phyloP scores from a whole-genome alignment of 208 protist species.

The Blechomonas ayalai region DNA sequence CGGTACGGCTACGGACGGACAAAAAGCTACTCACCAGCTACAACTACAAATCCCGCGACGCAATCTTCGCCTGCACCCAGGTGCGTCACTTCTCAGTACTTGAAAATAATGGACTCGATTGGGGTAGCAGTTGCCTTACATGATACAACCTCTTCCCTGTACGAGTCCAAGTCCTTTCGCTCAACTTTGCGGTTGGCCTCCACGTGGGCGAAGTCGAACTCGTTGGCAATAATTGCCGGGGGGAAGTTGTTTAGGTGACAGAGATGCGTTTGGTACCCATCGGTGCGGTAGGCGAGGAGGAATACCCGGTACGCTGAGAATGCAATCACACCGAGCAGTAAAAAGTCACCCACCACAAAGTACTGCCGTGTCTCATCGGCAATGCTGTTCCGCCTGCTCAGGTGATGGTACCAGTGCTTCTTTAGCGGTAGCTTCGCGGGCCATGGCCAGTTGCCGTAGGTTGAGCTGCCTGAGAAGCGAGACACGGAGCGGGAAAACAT shows the following conservation, averaged over 20 bases:
- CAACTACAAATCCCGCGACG: not conserved
- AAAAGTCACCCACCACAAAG: conserved; percentile 66
- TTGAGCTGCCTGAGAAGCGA: conserved; percentile 39
- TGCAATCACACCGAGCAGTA: conserved; percentile 45
- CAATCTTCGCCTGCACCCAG: too few relatives aligned
- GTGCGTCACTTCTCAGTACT: conserved; percentile 59
- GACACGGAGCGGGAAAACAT: conserved; percentile 35
- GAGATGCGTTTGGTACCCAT: conserved; percentile 74
- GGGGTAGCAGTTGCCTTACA: conserved; percentile 34
- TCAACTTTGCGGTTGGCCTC: conserved; percentile 61
- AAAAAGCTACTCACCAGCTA: conserved; percentile 1
- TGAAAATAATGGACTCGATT: conserved; percentile 75
- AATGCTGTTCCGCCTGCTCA: conserved; percentile 63
- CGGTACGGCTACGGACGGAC: not conserved
- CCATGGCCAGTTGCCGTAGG: conserved; percentile 85
- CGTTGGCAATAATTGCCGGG: conserved; percentile 83
- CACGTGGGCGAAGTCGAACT: conserved; percentile 71
- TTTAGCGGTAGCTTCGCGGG: conserved; percentile 73
- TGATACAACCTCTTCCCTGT: conserved; percentile 58
- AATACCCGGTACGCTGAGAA: conserved; percentile 69
- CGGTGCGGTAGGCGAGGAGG: conserved; percentile 39
- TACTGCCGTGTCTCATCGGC: conserved; percentile 67
- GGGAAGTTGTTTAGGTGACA: conserved; percentile 58
- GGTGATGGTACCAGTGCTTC: conserved; percentile 57
- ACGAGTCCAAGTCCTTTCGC: conserved; percentile 53